Evolutionary conservation across 148 eudicot species (phyloP).

Genomic region (Amaranthus palmeri): DNA sequence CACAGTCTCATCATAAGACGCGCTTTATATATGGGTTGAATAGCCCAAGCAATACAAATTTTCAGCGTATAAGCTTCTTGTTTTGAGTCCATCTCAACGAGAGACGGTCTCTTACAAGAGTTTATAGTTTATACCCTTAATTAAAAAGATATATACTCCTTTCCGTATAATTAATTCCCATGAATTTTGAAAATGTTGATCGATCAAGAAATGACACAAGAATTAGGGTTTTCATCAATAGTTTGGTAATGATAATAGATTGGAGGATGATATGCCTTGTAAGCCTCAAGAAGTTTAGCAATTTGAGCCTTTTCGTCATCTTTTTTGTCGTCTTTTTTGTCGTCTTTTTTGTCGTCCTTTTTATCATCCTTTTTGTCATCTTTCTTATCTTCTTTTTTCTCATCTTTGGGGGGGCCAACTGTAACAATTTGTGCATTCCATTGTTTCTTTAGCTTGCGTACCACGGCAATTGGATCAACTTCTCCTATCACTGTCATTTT

Average conservation of each 20-base stretch:
- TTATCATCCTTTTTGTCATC: neutral
- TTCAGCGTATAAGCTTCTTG: too few species aligned
- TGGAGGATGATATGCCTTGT: conserved; percentile 16
- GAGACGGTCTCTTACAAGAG: too few species aligned
- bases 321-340: neutral
- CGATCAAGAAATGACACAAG: conserved; percentile 50
- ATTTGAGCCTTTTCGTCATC: conserved; percentile 18
- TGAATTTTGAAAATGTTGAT: neutral
- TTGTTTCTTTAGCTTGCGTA: conserved; percentile 44
- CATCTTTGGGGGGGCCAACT: conserved; percentile 64
- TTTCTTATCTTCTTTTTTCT: conserved; percentile 27
- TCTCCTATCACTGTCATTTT: conserved; percentile 58
- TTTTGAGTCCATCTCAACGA: too few species aligned
- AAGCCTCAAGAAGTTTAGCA: conserved; percentile 29
- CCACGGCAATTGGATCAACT: conserved; percentile 46
- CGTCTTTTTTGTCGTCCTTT: conserved; percentile 1
- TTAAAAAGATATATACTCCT: too few species aligned
- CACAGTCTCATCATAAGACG: too few species aligned
- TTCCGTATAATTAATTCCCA: too few species aligned
- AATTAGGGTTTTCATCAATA: conserved; percentile 50
- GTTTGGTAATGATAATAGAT: conserved; percentile 23
- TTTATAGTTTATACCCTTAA: too few species aligned
- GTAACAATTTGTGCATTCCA: conserved; percentile 42
- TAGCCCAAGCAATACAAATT: too few species aligned
- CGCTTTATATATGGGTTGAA: too few species aligned